A percentile compares a stretch with the other conserved stretches of the same genome.
Conservation (phyloP, 2,329 filamentous ascomycete genomes). For the Pseudogymnoascus sp. region DNA sequence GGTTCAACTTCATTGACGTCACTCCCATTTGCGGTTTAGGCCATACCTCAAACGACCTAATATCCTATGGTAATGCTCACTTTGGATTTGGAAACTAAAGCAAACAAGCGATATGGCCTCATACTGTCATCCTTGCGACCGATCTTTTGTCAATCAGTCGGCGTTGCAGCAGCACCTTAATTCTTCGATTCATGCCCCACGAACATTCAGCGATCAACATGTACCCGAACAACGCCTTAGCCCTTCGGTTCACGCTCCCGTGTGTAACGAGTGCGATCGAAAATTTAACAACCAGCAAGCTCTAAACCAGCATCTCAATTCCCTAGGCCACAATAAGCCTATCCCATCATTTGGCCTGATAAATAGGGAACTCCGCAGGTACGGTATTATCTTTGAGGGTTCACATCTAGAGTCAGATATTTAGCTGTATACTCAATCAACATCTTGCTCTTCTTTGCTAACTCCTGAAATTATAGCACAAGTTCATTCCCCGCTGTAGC, state of each 20-base stretch:
- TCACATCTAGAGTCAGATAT: too few species aligned
- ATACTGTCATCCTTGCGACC: slow-evolving; percentile 18
- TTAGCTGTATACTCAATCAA: too few species aligned
- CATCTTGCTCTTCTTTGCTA: too few species aligned
- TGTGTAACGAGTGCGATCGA: too few species aligned
- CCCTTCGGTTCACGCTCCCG: slow-evolving; percentile 14
- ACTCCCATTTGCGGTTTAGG: background rate
- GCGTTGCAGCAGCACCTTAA: slow-evolving; percentile 21
- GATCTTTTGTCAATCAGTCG: slow-evolving; percentile 21
- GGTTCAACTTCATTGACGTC: background rate
- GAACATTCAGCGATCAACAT: background rate
- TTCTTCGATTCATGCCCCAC: background rate
- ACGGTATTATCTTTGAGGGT: too few species aligned
- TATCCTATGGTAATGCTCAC: background rate
- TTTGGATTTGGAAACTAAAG: background rate
- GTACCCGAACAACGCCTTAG: background rate
- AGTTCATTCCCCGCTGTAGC: too few species aligned
- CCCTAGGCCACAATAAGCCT: too few species aligned
- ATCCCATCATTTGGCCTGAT: too few species aligned
- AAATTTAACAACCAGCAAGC: too few species aligned
- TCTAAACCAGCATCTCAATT: too few species aligned
- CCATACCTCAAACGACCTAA: background rate
- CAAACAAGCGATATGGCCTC: slow-evolving; percentile 11
- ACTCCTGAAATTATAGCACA: too few species aligned
- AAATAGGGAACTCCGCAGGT: too few species aligned